Base-by-base conservation (phyloP, 352 stramenopile species). In the Phytophthora sansomeana region DNA sequence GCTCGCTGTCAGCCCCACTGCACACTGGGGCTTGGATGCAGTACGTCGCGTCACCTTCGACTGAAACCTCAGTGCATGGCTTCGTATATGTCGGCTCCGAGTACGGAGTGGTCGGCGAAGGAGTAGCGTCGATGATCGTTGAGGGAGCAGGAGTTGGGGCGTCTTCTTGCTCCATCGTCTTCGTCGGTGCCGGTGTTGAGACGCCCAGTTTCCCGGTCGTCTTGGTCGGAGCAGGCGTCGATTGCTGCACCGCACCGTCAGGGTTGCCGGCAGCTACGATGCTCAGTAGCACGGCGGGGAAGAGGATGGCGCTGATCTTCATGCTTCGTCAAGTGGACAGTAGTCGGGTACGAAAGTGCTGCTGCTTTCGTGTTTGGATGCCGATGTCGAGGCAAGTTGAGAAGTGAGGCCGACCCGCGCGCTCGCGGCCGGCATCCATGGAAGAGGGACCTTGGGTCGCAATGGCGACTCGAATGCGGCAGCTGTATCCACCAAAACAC, bases 21-120 rank as follows among this genome's bases (percentile, higher is more conserved):
- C 81, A 92, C 50, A 90, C 66, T 2, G 78, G 64, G 4, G 79
- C 83, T 7, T 66, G 30, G 41, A 90, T 84, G 65, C 81, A 90
- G 69, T 87, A 91, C 21, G 81, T 87, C 9, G 81, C 83, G 49
- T 91, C 81, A 10, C 77, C 65, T 28, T 87, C 69, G 8, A 92
- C 74, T 8, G 77, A 87, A 6, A 90, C 74, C 38, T 87, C 53
- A 1, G 65, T 78, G 58, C 81, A 89, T 19, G 50, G 58, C 6
- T 59, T 21, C 26, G 59, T 19, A 3, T 29, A 46, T 6, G 14
- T 49, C 26, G 43, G 16, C 10, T 58, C n/a, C 10, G 46, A 41
- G 13, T 38, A 38, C 33, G 52, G 29, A 21, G 28, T 42, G 17
- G 55, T 44, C 3, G 48, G 55, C 9, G 41, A n/a, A 39, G 48